Evolutionary conservation across 768 basidiomycete genomes (phyloP).

Genomic region (Suillus tomentosus): DNA sequence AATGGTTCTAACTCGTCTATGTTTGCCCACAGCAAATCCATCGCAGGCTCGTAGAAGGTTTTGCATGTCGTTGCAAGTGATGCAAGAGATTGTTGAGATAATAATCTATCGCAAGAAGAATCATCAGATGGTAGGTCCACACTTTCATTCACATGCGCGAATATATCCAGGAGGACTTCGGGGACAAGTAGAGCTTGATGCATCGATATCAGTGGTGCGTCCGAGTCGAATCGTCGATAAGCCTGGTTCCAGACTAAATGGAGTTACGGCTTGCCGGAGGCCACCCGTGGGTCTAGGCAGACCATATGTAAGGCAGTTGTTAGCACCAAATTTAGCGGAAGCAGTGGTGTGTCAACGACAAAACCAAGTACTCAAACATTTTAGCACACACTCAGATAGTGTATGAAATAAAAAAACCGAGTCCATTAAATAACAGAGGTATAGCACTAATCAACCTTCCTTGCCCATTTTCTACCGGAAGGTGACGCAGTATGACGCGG

Average conservation of each 20-base stretch:
- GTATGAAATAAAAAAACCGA: not conserved
- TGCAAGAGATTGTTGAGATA: not conserved
- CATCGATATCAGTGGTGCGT: not conserved
- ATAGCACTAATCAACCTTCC: constrained; percentile 65
- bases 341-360: not conserved
- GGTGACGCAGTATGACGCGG: constrained; percentile 47
- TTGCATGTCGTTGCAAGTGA: constrained; percentile 4
- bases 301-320: not conserved
- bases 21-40: not conserved
- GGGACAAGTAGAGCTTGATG: not conserved
- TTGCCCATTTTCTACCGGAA: constrained; percentile 66
- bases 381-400: not conserved
- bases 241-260: not conserved
- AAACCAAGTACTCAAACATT: not conserved
- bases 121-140: not conserved
- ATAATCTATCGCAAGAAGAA: not conserved
- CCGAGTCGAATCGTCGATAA: not conserved
- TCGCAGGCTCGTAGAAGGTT: not conserved
- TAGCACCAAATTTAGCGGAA: not conserved
- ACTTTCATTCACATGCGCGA: not conserved
- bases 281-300: not conserved
- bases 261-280: not conserved
- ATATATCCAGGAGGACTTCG: not conserved
- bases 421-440: constrained; percentile 13
- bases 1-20: not conserved